A percentile compares a stretch with the other conserved stretches of the same genome.
Conservation (phyloP, 1,284 basidiomycete species). For the Wallemia mellicola region DNA sequence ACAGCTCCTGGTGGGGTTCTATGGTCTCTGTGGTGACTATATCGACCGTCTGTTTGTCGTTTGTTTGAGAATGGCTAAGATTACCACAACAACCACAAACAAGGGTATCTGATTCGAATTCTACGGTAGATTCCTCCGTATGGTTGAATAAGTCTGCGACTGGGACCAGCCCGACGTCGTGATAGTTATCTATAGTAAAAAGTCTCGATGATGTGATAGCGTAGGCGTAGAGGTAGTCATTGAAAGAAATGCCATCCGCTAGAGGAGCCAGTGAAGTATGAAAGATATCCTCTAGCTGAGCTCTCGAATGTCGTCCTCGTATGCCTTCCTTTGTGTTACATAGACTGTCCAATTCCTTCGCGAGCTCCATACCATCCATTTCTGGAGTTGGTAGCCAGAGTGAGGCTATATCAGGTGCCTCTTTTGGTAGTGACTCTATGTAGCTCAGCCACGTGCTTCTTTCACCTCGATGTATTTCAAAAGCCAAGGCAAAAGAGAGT, state of each 20-base stretch:
- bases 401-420: not conserved
- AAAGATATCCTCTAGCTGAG: not conserved
- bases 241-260: conserved; percentile 12
- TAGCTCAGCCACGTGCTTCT: not conserved
- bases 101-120: not conserved
- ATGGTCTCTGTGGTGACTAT: not conserved
- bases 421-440: not conserved
- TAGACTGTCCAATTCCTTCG: not conserved
- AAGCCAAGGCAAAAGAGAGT: not conserved
- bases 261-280: not conserved
- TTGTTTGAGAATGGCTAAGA: not conserved
- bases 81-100: not conserved
- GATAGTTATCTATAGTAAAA: conserved; percentile 59
- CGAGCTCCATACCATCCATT: not conserved
- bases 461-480: not conserved
- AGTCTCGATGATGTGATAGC: conserved; percentile 56
- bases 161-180: conserved; percentile 59
- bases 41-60: not conserved
- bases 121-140: not conserved
- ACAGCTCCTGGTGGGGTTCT: not conserved
- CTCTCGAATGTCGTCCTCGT: not conserved
- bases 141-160: conserved; percentile 39
- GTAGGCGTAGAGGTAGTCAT: conserved; percentile 36
- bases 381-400: not conserved
- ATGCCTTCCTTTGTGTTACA: not conserved